Percentiles rank a stretch among this genome's conserved stretches.
phyloP scores from a whole-genome alignment of 345 rosid genomes.

The Aquilaria sinensis region DNA sequence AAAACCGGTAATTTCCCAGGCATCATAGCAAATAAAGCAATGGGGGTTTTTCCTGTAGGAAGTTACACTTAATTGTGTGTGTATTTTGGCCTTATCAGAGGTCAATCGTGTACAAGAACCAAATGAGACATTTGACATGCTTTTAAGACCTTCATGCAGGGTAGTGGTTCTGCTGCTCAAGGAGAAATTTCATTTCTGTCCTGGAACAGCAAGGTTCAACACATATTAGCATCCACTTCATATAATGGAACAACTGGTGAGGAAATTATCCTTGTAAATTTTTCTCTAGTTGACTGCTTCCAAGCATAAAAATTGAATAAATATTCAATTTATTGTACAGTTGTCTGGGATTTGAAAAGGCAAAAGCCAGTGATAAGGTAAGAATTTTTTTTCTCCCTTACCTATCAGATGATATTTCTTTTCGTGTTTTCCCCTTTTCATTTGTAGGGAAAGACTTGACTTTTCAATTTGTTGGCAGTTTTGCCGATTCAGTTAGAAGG shows the following conservation, averaged over 20 bases:
- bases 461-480: constrained; percentile 41
- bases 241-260: constrained; percentile 94
- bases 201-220: constrained; percentile 94
- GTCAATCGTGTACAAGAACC: not conserved
- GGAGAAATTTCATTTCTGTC: constrained; percentile 94
- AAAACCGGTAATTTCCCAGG: no score
- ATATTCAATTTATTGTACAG: constrained; percentile 32
- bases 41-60: no score
- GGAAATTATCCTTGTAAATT: constrained; percentile 12
- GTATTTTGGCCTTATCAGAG: no score
- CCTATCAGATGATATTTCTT: not conserved
- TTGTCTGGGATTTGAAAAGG: constrained; percentile 96
- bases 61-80: no score
- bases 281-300: not conserved
- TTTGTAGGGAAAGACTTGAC: not conserved
- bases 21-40: no score
- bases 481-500: constrained; percentile 84
- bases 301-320: not conserved
- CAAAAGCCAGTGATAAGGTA: constrained; percentile 95
- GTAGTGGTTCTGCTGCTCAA: constrained; percentile 86
- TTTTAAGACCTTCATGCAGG: constrained; percentile 46
- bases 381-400: constrained; percentile 15
- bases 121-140: constrained; percentile 11
- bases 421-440: not conserved
- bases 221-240: constrained; percentile 93